Conservation (phyloP, 192 early-diverging fungal species). For the Mortierella hygrophila region DNA sequence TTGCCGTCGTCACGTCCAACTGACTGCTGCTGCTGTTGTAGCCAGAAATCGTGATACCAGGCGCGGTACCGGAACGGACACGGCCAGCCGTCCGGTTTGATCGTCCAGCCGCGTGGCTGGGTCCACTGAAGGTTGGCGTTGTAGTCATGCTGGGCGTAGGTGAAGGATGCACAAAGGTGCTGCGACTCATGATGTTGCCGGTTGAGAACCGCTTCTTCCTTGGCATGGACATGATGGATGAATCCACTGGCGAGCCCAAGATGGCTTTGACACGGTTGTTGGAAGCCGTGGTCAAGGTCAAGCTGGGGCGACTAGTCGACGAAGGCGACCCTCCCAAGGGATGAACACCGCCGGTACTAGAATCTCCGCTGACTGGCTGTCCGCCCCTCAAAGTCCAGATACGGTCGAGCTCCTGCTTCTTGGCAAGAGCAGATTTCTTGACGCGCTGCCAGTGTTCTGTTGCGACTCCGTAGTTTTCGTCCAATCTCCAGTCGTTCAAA, state of each 20-base stretch:
- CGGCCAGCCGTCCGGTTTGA: slow-evolving; percentile 3
- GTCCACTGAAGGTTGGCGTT: not conserved
- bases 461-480: slow-evolving; percentile 54
- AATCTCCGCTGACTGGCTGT: not conserved
- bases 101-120: not conserved
- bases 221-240: not conserved
- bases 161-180: slow-evolving; percentile 28
- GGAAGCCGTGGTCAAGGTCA: slow-evolving; percentile 42
- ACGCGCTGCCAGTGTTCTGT: slow-evolving; percentile 64
- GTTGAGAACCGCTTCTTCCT: slow-evolving; percentile 46
- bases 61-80: slow-evolving; percentile 37
- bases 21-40: not conserved
- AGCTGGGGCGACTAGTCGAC: slow-evolving; percentile 12
- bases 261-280: slow-evolving; percentile 48
- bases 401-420: slow-evolving; percentile 58
- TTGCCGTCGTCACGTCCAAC: not conserved
- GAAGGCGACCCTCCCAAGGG: slow-evolving; percentile 17
- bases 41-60: slow-evolving; percentile 4
- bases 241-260: slow-evolving; percentile 33
- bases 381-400: slow-evolving; percentile 18
- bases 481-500: slow-evolving; percentile 59
- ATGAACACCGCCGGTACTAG: slow-evolving; percentile 22
- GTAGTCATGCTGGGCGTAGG: slow-evolving; percentile 10
- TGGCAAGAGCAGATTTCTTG: slow-evolving; percentile 56
- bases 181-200: slow-evolving; percentile 37